phyloP scores from a whole-genome alignment of 1,139 yeast genomes.

The Geotrichum reessii region DNA sequence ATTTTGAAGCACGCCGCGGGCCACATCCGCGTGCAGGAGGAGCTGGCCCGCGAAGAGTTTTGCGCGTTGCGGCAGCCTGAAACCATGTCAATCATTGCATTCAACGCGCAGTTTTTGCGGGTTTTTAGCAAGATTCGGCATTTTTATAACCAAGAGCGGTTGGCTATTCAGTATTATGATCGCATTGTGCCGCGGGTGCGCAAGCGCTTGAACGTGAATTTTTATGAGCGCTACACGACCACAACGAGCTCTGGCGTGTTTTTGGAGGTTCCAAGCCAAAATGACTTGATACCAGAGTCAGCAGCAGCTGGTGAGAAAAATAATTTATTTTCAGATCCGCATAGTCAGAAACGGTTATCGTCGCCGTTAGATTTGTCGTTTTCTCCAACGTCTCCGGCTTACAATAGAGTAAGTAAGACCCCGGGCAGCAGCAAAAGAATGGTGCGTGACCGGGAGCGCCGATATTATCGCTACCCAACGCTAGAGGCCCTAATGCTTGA shows the following conservation, averaged over 20 bases:
- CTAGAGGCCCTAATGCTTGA: constrained; percentile 13
- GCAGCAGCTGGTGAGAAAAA: not conserved
- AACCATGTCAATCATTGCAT: not conserved
- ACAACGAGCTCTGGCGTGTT: not conserved
- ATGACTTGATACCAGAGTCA: not conserved
- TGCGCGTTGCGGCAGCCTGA: constrained; percentile 1
- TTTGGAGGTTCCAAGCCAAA: not conserved
- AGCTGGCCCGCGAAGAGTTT: constrained; percentile 15
- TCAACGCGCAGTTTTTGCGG: constrained; percentile 13
- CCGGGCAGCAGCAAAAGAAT: not conserved
- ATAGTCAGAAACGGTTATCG: too few species aligned
- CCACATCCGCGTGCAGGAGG: constrained; percentile 17
- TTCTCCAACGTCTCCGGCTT: too few species aligned
- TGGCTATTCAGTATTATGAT: constrained; percentile 18
- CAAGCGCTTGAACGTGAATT: constrained; percentile 5
- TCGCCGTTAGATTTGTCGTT: too few species aligned
- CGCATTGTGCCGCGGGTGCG: constrained; percentile 9
- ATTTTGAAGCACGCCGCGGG: constrained; percentile 12
- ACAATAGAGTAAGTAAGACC: not conserved
- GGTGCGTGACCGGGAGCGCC: not conserved
- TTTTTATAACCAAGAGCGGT: constrained; percentile 15
- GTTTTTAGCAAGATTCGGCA: constrained; percentile 15
- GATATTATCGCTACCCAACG: not conserved
- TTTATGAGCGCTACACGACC: constrained; percentile 8
- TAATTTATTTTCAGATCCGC: too few species aligned